Evolutionary conservation across 1,139 yeast genomes (phyloP).

Genomic region (Pneumocystis carinii): DNA sequence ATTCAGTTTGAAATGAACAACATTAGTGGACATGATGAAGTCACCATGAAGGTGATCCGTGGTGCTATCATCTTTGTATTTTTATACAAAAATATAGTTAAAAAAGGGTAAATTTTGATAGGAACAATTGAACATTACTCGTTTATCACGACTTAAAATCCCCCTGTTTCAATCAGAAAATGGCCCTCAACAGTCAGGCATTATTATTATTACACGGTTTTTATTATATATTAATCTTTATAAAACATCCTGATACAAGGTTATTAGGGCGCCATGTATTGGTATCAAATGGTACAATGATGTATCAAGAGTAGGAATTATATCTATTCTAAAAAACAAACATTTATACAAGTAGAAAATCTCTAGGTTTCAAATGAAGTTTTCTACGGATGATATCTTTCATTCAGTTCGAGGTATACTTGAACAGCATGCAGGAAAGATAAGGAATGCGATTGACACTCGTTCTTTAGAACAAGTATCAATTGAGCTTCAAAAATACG

Average conservation of each 20-base stretch:
- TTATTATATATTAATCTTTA: too few species aligned
- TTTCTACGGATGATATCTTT: not conserved
- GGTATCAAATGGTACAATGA: not conserved
- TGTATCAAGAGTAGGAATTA: not conserved
- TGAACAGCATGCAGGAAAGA: not conserved
- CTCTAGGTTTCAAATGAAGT: not conserved
- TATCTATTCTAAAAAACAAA: not conserved
- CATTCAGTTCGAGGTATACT: not conserved
- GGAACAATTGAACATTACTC: not conserved
- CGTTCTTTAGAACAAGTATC: not conserved
- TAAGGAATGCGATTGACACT: not conserved
- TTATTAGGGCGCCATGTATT: not conserved
- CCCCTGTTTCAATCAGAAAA: not conserved
- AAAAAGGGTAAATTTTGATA: not conserved
- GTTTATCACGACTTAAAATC: not conserved
- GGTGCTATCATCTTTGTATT: not conserved
- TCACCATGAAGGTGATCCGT: not conserved
- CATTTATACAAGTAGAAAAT: not conserved
- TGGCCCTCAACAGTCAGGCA: not conserved
- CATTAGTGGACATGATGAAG: not conserved
- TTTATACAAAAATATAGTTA: too few species aligned
- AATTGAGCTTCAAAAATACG: too few species aligned
- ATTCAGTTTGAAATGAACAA: not conserved
- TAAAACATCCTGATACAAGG: too few species aligned
- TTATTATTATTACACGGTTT: not conserved